Evolutionary conservation across 768 basidiomycete genomes (phyloP).

Genomic region (Pisolithus tinctorius): DNA sequence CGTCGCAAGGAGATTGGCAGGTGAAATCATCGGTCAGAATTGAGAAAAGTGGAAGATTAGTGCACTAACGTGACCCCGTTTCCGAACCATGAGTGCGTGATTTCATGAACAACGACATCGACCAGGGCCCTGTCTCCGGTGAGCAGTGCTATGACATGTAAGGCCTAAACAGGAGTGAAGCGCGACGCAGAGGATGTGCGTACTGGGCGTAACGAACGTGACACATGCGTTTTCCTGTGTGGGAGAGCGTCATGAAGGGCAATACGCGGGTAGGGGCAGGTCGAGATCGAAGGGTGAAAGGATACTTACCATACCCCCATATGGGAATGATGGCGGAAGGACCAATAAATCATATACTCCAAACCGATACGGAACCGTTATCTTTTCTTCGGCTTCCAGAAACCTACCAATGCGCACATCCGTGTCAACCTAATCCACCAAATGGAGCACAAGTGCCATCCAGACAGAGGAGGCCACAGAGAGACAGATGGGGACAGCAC

Average conservation of each 20-base stretch:
- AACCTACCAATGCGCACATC: conserved; percentile 40
- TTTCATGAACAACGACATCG: conserved; percentile 85
- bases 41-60: background rate
- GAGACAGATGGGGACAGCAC: conserved; percentile 28
- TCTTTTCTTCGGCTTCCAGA: conserved; percentile 61
- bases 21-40: conserved; percentile 1
- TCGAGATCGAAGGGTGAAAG: no score
- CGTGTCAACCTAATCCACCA: no score
- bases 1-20: background rate
- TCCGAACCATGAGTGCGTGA: conserved; percentile 89
- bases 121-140: conserved; percentile 83
- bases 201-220: conserved; percentile 84
- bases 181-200: conserved; percentile 8
- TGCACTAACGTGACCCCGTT: conserved; percentile 70
- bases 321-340: conserved; percentile 88
- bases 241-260: no score
- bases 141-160: conserved; percentile 50
- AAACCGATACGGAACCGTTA: conserved; percentile 73
- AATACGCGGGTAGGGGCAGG: no score
- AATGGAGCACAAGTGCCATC: background rate
- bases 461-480: background rate
- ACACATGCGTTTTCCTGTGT: conserved; percentile 82
- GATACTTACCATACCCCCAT: conserved; percentile 69
- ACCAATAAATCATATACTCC: conserved; percentile 87
- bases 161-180: background rate